phyloP scores from a whole-genome alignment of 495 filamentous ascomycete genomes.

The Aspergillus conjunctus region DNA sequence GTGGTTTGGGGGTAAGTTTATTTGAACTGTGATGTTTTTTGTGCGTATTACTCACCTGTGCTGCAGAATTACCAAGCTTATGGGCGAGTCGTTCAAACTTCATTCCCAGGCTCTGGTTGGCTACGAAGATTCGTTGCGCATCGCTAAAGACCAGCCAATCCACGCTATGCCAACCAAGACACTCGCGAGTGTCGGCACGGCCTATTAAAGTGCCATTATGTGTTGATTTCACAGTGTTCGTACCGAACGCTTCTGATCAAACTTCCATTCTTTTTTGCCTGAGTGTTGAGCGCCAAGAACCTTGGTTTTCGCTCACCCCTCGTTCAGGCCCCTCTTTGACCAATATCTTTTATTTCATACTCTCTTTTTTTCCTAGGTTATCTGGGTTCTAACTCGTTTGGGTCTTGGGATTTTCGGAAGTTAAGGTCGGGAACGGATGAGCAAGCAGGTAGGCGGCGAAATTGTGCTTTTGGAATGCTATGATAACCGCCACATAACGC shows the following conservation, averaged over 20 bases:
- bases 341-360: constrained; percentile 29
- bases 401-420: constrained; percentile 36
- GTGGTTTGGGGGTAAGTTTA: constrained; percentile 91
- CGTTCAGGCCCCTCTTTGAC: neutral
- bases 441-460: constrained; percentile 39
- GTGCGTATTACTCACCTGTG: constrained; percentile 49
- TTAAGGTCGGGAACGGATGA: constrained; percentile 37
- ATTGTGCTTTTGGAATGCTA: constrained; percentile 36
- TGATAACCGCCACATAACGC: constrained; percentile 41
- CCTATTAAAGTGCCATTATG: constrained; percentile 38
- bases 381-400: constrained; percentile 33
- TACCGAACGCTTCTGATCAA: constrained; percentile 9
- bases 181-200: constrained; percentile 49
- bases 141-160: constrained; percentile 50
- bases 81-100: constrained; percentile 98
- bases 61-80: constrained; percentile 87
- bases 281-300: neutral
- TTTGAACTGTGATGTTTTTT: neutral
- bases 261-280: constrained; percentile 1
- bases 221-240: neutral
- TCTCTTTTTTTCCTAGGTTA: constrained; percentile 31
- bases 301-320: neutral
- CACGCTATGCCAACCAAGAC: constrained; percentile 50
- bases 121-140: constrained; percentile 76
- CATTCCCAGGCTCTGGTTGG: constrained; percentile 92